A percentile compares a stretch with the other conserved stretches of the same genome.
phyloP scores from a whole-genome alignment of 345 rosid species.

The Alliaria petiolata region DNA sequence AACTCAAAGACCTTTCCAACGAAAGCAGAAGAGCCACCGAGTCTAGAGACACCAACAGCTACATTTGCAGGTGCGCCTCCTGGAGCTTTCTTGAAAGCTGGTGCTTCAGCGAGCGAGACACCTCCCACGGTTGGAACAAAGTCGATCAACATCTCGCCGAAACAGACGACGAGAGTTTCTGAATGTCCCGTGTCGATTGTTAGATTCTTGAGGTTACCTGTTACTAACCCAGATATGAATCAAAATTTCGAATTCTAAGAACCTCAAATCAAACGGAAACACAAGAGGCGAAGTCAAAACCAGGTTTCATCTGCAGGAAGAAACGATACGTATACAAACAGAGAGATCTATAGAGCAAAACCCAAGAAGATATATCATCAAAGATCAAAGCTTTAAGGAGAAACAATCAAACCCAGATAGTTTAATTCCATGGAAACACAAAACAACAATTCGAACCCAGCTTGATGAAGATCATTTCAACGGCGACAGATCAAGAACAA shows the following conservation, averaged over 20 bases:
- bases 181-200: constrained; percentile 16
- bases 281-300: no score
- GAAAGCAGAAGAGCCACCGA: constrained; percentile 95
- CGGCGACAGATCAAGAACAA: constrained; percentile 14
- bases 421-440: background rate
- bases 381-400: constrained; percentile 18
- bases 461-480: background rate
- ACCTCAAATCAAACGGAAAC: constrained; percentile 13
- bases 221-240: background rate
- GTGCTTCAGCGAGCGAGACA: constrained; percentile 94
- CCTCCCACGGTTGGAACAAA: constrained; percentile 87
- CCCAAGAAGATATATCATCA: constrained; percentile 9
- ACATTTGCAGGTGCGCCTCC: constrained; percentile 99
- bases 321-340: background rate
- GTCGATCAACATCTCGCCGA: constrained; percentile 96
- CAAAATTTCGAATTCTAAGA: background rate
- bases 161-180: constrained; percentile 62
- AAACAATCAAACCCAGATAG: constrained; percentile 24
- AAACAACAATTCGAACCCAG: constrained; percentile 16
- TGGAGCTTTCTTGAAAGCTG: constrained; percentile 92
- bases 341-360: constrained; percentile 20
- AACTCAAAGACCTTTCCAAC: constrained; percentile 75
- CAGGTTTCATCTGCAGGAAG: no score
- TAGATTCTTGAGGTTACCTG: constrained; percentile 39
- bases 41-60: constrained; percentile 82